phyloP scores from a whole-genome alignment of 177 flowering plant species.

The Vitis hybrid region DNA sequence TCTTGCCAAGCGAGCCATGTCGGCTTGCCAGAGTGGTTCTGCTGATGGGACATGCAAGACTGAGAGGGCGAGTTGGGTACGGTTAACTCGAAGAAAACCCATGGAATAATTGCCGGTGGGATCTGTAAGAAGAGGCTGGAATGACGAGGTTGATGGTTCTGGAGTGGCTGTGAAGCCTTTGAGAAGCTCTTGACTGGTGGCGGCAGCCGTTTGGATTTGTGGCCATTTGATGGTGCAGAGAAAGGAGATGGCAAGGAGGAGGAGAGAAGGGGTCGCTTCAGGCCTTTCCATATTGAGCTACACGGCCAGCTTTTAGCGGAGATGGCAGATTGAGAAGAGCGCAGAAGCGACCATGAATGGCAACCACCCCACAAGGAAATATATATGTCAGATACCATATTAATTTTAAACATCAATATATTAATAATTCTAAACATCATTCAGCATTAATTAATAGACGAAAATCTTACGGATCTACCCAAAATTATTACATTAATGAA shows the following conservation, averaged over 20 bases:
- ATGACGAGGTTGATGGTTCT: conserved; percentile 41
- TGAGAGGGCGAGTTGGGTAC: conserved; percentile 58
- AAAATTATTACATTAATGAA: no score
- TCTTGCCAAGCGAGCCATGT: conserved; percentile 24
- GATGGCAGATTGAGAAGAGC: no score
- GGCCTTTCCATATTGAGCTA: no score
- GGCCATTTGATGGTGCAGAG: background rate
- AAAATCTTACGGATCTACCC: no score
- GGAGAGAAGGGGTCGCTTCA: background rate
- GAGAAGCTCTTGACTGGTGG: conserved; percentile 35
- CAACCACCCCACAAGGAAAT: no score
- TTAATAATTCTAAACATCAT: no score
- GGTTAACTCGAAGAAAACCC: conserved; percentile 67
- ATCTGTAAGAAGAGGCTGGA: conserved; percentile 65
- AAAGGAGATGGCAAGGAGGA: conserved; percentile 5
- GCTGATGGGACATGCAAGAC: conserved; percentile 68
- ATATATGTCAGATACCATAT: no score
- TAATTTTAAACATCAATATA: no score
- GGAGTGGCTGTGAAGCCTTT: conserved; percentile 69
- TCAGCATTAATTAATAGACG: no score
- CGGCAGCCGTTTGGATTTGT: background rate
- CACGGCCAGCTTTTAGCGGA: no score
- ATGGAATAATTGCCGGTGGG: conserved; percentile 61
- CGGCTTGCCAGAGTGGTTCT: conserved; percentile 65
- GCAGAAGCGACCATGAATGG: no score